Percentiles rank a stretch among this genome's conserved stretches.
These are phyloP conservation scores for Eucalyptus microcorys DNA, from an alignment of 345 rosid species.

Conservation along the genomic window DNA sequence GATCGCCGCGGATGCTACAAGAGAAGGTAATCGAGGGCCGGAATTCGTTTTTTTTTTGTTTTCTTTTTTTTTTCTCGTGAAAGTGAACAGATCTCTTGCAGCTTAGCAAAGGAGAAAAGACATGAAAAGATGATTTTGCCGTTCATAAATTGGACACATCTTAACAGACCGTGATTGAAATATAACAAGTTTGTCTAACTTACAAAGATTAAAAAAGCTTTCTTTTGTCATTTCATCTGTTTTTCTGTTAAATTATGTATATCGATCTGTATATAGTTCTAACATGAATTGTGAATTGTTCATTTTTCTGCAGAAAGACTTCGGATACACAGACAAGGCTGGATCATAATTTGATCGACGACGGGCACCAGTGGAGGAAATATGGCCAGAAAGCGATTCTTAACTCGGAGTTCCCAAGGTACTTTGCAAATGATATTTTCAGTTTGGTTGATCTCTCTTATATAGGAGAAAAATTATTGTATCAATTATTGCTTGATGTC, in stretches of 20 bases:
- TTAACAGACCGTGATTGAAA: neutral
- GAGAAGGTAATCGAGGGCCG: neutral
- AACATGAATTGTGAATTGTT: neutral
- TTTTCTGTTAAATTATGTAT: neutral
- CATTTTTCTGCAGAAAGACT: slow-evolving; percentile 6
- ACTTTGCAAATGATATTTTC: neutral
- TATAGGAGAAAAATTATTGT: neutral
- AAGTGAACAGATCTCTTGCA: neutral
- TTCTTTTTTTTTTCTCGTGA: neutral
- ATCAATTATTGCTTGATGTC: neutral
- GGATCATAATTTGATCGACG: slow-evolving; percentile 13
- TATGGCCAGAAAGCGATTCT: slow-evolving; percentile 48
- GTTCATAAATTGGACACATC: neutral
- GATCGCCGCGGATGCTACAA: slow-evolving; percentile 14
- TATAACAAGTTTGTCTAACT: neutral
- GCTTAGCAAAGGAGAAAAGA: neutral
- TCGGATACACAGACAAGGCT: neutral
- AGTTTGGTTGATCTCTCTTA: neutral
- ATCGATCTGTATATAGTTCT: neutral
- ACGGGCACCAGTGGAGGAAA: slow-evolving; percentile 46
- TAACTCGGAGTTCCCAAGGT: slow-evolving; percentile 26
- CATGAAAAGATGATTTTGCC: neutral
- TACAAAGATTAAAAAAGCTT: neutral
- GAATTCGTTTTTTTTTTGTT: neutral
- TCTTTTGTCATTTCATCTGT: neutral